Evolutionary conservation across 108 stramenopile genomes (phyloP).

Genomic region (Aurantiochytrium sp.): DNA sequence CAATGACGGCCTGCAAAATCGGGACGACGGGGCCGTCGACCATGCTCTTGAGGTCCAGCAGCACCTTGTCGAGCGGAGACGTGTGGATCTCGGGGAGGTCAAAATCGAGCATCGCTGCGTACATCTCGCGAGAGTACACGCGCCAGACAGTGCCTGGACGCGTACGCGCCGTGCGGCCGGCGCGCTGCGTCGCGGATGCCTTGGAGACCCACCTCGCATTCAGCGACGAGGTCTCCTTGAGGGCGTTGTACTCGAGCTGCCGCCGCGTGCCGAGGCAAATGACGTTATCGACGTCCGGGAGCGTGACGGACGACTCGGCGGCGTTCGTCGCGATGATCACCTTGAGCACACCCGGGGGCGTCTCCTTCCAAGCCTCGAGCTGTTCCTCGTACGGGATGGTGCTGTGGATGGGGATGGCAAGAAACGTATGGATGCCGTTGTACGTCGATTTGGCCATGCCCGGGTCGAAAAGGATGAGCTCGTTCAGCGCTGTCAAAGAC

Average conservation of each 20-base stretch:
- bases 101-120: neutral
- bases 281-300: neutral
- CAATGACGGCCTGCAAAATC: neutral
- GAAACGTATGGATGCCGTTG: neutral
- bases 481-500: neutral
- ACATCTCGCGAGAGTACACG: constrained; percentile 20
- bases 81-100: neutral
- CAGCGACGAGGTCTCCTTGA: neutral
- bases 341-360: neutral
- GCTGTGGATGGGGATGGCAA: neutral
- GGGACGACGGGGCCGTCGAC: neutral
- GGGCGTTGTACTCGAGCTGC: neutral
- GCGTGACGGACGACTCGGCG: constrained; percentile 8
- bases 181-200: constrained; percentile 28
- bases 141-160: neutral
- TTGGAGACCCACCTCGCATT: neutral
- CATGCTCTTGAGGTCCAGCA: constrained; percentile 17
- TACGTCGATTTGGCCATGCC: neutral
- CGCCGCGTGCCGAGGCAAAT: neutral
- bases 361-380: neutral
- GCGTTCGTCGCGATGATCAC: neutral
- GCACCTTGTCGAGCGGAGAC: neutral
- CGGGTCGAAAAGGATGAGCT: neutral
- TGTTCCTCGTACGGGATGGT: neutral
- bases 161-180: constrained; percentile 19